Percentiles rank a stretch among this genome's conserved stretches.
Conservation (phyloP, 2,329 filamentous ascomycete genomes). For the Aplosporella prunicola region DNA sequence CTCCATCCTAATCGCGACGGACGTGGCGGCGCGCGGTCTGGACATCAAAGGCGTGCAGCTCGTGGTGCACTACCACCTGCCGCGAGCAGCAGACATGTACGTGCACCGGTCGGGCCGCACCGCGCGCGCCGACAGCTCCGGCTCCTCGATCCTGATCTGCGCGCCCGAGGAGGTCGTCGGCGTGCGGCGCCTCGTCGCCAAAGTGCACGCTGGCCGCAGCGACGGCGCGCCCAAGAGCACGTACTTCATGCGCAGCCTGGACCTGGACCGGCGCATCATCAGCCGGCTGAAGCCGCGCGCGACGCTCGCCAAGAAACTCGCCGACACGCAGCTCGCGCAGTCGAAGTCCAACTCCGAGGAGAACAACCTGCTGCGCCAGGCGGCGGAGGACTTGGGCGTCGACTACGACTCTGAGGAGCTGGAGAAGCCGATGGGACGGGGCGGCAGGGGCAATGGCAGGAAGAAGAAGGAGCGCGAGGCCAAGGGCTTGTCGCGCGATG, state of each 20-base stretch:
- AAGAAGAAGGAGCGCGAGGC: conserved; percentile 67
- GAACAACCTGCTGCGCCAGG: conserved; percentile 72
- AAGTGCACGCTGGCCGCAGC: conserved; percentile 62
- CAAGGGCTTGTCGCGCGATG: conserved; percentile 58
- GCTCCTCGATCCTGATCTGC: conserved; percentile 80
- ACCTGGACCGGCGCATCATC: conserved; percentile 73
- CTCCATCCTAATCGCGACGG: conserved; percentile 78
- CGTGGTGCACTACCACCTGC: conserved; percentile 91
- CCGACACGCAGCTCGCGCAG: conserved; percentile 74
- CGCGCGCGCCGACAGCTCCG: conserved; percentile 68
- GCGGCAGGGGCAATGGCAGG: conserved; percentile 57
- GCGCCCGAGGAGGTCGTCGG: conserved; percentile 82
- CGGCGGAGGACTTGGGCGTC: conserved; percentile 85
- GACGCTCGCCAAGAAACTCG: conserved; percentile 74
- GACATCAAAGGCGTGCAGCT: conserved; percentile 86
- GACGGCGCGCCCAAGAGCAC: conserved; percentile 40
- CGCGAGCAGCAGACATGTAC: conserved; percentile 82
- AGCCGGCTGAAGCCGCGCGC: conserved; percentile 67
- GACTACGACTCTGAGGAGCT: conserved; percentile 90
- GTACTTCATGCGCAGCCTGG: conserved; percentile 68
- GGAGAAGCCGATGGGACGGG: conserved; percentile 48
- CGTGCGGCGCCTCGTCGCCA: conserved; percentile 72
- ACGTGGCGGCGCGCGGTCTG: conserved; percentile 85
- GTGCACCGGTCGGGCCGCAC: conserved; percentile 93
- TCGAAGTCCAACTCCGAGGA: conserved; percentile 69